Evolutionary conservation across 305 asterid species (phyloP).

Genomic region (Plantago lanceolata): DNA sequence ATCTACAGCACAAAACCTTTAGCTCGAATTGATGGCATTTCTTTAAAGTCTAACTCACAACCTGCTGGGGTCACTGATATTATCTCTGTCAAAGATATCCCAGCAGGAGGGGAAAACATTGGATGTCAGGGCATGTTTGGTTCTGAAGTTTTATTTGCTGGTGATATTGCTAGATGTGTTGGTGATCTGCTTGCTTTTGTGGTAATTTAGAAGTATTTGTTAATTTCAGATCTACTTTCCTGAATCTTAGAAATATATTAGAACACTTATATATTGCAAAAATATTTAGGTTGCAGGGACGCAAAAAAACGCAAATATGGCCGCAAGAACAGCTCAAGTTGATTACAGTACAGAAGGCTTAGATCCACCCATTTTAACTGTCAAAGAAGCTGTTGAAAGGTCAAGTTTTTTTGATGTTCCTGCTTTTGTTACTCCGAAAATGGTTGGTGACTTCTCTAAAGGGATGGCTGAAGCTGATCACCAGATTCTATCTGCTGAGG

Average conservation of each 20-base stretch:
- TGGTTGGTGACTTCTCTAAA: slow-evolving; percentile 54
- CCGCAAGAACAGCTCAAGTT: slow-evolving; percentile 48
- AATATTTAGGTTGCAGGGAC: slow-evolving; percentile 48
- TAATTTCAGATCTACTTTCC: not conserved
- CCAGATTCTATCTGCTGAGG: slow-evolving; percentile 52
- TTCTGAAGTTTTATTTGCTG: slow-evolving; percentile 59
- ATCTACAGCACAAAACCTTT: slow-evolving; percentile 61
- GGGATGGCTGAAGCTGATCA: slow-evolving; percentile 73
- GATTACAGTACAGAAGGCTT: slow-evolving; percentile 44
- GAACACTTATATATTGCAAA: not conserved
- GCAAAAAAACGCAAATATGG: slow-evolving; percentile 49
- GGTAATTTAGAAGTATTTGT: slow-evolving; percentile 34
- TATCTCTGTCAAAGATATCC: slow-evolving; percentile 63
- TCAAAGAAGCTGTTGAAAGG: slow-evolving; percentile 53
- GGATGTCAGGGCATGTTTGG: slow-evolving; percentile 39
- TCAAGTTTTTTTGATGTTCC: slow-evolving; percentile 54
- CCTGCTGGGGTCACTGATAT: slow-evolving; percentile 36
- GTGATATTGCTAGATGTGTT: slow-evolving; percentile 45
- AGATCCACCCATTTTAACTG: slow-evolving; percentile 61
- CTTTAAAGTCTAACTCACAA: slow-evolving; percentile 29
- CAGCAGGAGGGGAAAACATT: slow-evolving; percentile 54
- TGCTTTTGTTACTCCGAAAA: slow-evolving; percentile 33
- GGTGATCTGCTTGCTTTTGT: slow-evolving; percentile 67
- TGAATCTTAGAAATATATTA: not conserved
- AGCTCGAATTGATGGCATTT: slow-evolving; percentile 49